Evolutionary conservation across 2,329 filamentous ascomycete species (phyloP).

Genomic region (Anthostomella pinea): DNA sequence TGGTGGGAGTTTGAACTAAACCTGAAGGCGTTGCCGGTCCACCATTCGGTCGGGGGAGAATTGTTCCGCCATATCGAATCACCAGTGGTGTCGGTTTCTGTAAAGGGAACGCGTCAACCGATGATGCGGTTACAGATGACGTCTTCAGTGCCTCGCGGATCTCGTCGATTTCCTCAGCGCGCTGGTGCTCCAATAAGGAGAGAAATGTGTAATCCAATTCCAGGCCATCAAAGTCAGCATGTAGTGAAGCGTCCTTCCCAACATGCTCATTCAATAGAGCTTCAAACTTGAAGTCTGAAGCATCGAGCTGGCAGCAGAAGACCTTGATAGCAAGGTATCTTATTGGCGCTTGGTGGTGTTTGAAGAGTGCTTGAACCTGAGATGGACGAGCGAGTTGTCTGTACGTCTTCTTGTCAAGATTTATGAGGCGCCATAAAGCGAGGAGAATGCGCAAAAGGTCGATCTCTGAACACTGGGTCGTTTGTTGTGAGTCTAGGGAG

Average conservation of each 20-base stretch:
- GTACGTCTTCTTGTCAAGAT: constrained; percentile 70
- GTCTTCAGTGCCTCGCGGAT: constrained; percentile 39
- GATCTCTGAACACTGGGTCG: constrained; percentile 8
- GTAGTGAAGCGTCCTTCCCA: constrained; percentile 56
- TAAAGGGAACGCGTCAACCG: constrained; percentile 21
- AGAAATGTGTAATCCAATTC: constrained; percentile 76
- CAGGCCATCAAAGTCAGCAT: constrained; percentile 72
- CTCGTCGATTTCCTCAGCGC: constrained; percentile 45
- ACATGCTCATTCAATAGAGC: constrained; percentile 66
- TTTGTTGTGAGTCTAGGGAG: constrained; percentile 22
- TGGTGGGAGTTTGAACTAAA: constrained; percentile 71
- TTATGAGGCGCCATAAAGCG: constrained; percentile 74
- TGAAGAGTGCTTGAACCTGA: constrained; percentile 67
- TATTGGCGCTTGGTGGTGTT: constrained; percentile 56
- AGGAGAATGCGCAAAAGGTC: constrained; percentile 50
- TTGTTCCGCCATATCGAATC: constrained; percentile 61
- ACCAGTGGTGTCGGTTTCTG: constrained; percentile 58
- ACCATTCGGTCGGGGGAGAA: constrained; percentile 63
- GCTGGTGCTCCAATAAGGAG: constrained; percentile 55
- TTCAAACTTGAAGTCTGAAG: constrained; percentile 76
- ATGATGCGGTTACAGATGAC: constrained; percentile 15
- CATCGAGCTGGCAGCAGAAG: constrained; percentile 74
- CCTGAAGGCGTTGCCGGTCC: constrained; percentile 44
- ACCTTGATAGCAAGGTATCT: constrained; percentile 80
- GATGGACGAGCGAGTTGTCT: constrained; percentile 61